Conservation (phyloP, 176 grass and related monocot species). For the Olyra latifolia region DNA sequence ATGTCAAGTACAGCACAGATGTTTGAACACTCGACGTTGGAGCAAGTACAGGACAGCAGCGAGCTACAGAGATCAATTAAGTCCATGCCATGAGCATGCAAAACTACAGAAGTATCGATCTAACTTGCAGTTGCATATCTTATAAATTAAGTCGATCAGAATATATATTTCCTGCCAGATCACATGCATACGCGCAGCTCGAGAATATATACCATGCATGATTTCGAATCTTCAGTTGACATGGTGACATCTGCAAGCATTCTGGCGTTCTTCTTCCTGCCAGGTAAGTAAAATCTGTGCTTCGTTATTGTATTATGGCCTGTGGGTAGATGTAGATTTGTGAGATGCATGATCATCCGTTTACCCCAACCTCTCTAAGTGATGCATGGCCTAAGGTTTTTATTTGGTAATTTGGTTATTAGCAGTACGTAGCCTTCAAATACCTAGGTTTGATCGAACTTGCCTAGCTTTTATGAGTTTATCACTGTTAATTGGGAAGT, state of each 20-base stretch:
- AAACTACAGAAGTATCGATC: not conserved
- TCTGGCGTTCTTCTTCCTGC: not conserved
- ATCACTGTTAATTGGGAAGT: not conserved
- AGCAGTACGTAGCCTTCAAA: not conserved
- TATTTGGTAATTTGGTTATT: no score
- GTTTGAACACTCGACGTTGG: not conserved
- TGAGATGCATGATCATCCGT: not conserved
- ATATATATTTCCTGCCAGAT: not conserved
- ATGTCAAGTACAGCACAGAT: not conserved
- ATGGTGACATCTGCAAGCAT: not conserved
- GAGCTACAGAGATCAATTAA: not conserved
- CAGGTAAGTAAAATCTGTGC: not conserved
- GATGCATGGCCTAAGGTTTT: not conserved
- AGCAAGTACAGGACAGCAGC: not conserved
- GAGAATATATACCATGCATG: not conserved
- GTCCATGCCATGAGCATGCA: not conserved
- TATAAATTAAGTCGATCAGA: not conserved
- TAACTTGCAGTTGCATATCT: not conserved
- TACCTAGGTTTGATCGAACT: not conserved
- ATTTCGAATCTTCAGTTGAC: no score
- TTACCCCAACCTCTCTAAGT: not conserved
- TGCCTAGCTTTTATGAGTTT: not conserved
- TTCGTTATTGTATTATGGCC: not conserved
- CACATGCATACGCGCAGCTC: slow-evolving; percentile 18
- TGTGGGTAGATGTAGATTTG: not conserved